Base-by-base conservation (phyloP, 768 basidiomycete species). In the Clavaria fumosa region DNA sequence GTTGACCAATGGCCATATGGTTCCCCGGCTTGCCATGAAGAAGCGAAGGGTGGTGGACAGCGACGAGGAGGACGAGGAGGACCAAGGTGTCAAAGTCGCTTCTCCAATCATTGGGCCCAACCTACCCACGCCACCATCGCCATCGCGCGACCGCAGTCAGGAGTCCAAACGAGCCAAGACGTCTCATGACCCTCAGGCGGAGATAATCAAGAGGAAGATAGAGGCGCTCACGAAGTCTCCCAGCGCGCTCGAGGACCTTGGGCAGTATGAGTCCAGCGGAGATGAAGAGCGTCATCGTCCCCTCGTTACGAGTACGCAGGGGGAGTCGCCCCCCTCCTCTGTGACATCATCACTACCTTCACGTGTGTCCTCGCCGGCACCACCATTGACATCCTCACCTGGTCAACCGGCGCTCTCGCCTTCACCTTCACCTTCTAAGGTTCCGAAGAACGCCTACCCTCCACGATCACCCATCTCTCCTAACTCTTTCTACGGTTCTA, bases 51-150 rank as follows among this genome's bases (percentile, higher is more conserved):
- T 55, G 45, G 55, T 61, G 5, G 49, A 42, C n/a, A 55, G 50
- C 34, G 50, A 62, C n/a, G 64, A 64, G 15, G 63, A 61, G 7
- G 60, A 54, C 23, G 66, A 58, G 11, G 66, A 67, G 42, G 72
- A 75, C 44, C 52, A 57, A 12, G 70, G 69, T 14, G 61, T 64
- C 44, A 70, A 66, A 50, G 60, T 69, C 39, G 52, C 54, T 5
- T 56, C 47, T 20, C 62, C 69, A 4, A 75, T 80, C 47, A 77
- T 80, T 44, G 80, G 78, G 2, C 80, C 81, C 17, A 52, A 70
- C 28, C 58, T 78, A 21, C 79, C 81, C 10, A 66, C 75, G 0
- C 53, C 61, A 15, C 28, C 46, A 47, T 58, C 47, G 33, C 53
- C 53, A 23, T 24, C 39, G 3, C 36, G 36, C 44, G 38, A 35